A percentile compares a stretch with the other conserved stretches of the same genome.
Conservation (phyloP, 2,329 filamentous ascomycete species). For the Clonostachys chloroleuca region DNA sequence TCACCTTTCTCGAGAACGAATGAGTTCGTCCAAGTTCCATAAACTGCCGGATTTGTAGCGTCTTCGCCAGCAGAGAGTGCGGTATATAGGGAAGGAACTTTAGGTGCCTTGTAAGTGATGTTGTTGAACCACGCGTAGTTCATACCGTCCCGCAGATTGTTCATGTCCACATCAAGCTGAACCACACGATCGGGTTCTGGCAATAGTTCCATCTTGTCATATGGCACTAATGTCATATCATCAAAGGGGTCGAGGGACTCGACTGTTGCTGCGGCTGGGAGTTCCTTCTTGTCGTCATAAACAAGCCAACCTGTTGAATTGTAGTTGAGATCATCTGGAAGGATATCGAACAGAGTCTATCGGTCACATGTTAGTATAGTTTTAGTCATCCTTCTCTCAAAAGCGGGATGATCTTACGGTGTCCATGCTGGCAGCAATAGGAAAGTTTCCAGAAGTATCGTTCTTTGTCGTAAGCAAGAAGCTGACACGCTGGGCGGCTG, state of each 20-base stretch:
- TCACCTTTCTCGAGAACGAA: slow-evolving; percentile 64
- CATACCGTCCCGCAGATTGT: slow-evolving; percentile 55
- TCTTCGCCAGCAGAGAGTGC: slow-evolving; percentile 59
- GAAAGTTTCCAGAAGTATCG: slow-evolving; percentile 56
- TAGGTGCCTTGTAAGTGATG: slow-evolving; percentile 68
- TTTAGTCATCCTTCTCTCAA: background rate
- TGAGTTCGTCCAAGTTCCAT: slow-evolving; percentile 61
- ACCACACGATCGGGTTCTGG: slow-evolving; percentile 59
- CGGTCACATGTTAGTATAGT: background rate
- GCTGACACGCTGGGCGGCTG: slow-evolving; percentile 62
- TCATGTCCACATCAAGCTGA: slow-evolving; percentile 58
- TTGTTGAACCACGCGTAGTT: slow-evolving; percentile 68
- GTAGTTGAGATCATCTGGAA: slow-evolving; percentile 65
- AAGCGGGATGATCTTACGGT: slow-evolving; percentile 31
- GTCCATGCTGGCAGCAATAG: slow-evolving; percentile 68
- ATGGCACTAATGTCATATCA: slow-evolving; percentile 66
- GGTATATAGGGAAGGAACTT: slow-evolving; percentile 78
- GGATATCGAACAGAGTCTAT: slow-evolving; percentile 59
- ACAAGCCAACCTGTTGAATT: slow-evolving; percentile 62
- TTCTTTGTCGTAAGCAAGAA: slow-evolving; percentile 62
- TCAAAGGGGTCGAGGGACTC: slow-evolving; percentile 65
- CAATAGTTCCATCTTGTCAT: slow-evolving; percentile 58
- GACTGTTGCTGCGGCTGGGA: slow-evolving; percentile 47
- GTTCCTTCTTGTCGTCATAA: slow-evolving; percentile 41
- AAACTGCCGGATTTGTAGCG: slow-evolving; percentile 54